Conservation (phyloP, 1,284 basidiomycete genomes). For the Butyriboletus appendiculatus region DNA sequence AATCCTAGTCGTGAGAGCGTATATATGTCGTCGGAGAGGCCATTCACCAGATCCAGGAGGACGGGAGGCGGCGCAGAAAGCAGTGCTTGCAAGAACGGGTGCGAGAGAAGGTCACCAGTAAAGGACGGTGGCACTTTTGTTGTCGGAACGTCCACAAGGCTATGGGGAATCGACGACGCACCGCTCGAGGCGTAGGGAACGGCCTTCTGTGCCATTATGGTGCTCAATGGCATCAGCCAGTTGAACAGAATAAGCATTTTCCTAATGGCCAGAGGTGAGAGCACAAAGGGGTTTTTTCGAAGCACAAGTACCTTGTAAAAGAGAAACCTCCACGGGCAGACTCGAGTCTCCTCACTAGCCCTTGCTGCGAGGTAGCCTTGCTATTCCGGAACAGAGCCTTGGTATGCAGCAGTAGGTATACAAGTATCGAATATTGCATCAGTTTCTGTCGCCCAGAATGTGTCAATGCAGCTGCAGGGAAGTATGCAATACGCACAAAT, state of each 20-base stretch:
- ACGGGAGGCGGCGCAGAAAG: conserved; percentile 81
- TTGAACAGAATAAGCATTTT: conserved; percentile 80
- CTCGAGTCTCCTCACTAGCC: conserved; percentile 57
- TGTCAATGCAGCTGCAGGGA: conserved; percentile 7
- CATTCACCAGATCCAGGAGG: conserved; percentile 73
- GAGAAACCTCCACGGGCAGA: conserved; percentile 67
- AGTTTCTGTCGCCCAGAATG: conserved; percentile 58
- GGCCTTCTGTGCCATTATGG: conserved; percentile 62
- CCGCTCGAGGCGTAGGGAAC: conserved; percentile 50
- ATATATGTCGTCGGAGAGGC: conserved; percentile 71
- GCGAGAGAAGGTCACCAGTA: conserved; percentile 29
- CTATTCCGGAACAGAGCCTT: conserved; percentile 48
- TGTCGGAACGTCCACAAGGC: conserved; percentile 22
- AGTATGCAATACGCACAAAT: conserved; percentile 55
- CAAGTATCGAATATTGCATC: conserved; percentile 74
- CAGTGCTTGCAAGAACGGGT: conserved; percentile 67
- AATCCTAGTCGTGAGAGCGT: conserved; percentile 73
- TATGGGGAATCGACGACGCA: conserved; percentile 26
- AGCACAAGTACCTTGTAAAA: conserved; percentile 55
- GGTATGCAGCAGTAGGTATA: conserved; percentile 71
- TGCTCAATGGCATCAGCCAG: conserved; percentile 73
- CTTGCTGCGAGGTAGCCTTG: conserved; percentile 50
- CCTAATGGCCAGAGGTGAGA: conserved; percentile 40
- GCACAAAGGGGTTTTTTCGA: not conserved
- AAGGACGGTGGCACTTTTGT: conserved; percentile 14